Evolutionary conservation across 108 stramenopile genomes (phyloP).

Genomic region (Skeletonema costatum): DNA sequence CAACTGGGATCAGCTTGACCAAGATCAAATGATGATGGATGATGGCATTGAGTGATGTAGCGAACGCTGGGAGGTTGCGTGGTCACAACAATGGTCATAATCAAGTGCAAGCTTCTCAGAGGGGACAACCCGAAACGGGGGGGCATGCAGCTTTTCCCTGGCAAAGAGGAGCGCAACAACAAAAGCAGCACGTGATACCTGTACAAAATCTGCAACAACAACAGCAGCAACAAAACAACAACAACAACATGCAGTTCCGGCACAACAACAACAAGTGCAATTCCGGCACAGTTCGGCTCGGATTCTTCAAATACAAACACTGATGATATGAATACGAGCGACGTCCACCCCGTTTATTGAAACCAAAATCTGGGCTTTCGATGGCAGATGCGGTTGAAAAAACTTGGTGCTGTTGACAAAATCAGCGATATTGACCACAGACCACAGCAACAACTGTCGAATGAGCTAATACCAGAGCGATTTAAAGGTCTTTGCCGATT

Average conservation of each 20-base stretch:
- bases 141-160: background rate
- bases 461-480: slow-evolving; percentile 19
- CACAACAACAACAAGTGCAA: background rate
- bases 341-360: slow-evolving; percentile 2
- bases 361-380: slow-evolving; percentile 14
- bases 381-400: slow-evolving; percentile 15
- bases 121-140: background rate
- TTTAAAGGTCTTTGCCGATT: slow-evolving; percentile 36
- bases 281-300: no score
- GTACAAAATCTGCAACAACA: slow-evolving; percentile 15
- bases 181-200: background rate
- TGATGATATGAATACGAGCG: slow-evolving; percentile 1
- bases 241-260: background rate
- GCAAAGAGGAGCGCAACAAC: background rate
- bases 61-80: slow-evolving; percentile 4
- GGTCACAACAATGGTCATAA: background rate
- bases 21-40: slow-evolving; percentile 18
- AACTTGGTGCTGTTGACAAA: slow-evolving; percentile 13
- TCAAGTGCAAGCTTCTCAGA: background rate
- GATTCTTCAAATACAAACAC: background rate
- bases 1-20: slow-evolving; percentile 3
- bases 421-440: slow-evolving; percentile 33
- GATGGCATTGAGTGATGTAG: background rate
- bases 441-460: slow-evolving; percentile 9
- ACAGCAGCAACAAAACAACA: slow-evolving; percentile 10